Base-by-base conservation (phyloP, 2,329 filamentous ascomycete genomes). In the Ophiosphaerella korrae region DNA sequence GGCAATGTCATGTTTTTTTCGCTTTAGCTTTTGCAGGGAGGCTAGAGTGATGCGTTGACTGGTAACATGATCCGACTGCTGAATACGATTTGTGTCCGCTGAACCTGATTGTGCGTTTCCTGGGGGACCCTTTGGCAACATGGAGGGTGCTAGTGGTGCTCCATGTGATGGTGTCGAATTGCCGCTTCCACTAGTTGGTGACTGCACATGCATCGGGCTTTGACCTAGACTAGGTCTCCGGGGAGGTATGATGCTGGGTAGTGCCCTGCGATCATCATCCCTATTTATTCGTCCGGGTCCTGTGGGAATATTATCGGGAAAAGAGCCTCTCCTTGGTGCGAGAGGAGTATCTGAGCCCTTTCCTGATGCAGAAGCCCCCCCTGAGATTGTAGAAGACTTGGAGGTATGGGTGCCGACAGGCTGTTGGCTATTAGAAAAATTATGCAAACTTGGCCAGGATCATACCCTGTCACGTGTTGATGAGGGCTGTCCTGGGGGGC, bases 121-220 rank as follows among this genome's bases (percentile, higher is more conserved):
- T 35, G 33, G 9, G 11, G 26, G 38, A 14, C 21, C 16, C 9
- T 14, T 12, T 13, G 64, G 55, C 3, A 61, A 7, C 60, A 70
- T 70, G 1, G 59, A 59, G 16, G 67, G 63, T 4, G 53, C 63
- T 6, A 34, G 45, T 18, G 62, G 64, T 4, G 60, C 63, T 16
- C 26, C 45, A 16, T 54, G 61, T 21, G 52, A 43, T 9, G 67
- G 63, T 14, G 62, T 66, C 3, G 57, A 63, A 11, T 42, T 42
- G 9, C 61, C 55, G 42, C 59, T 68, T 7, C 45, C 58, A 44
- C 42, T 50, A 29, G 40, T 40, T 3, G 54, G 33, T 14, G 60
- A 62, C 35, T 47, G 44, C 2, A 50, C 45, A n/a, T 52, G 50
- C 18, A 41, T 18, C 2, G 50, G 47, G 14, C 46, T 50, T 12